Base-by-base conservation (phyloP, 257 asterid species). In the Orobanche coerulescens region DNA sequence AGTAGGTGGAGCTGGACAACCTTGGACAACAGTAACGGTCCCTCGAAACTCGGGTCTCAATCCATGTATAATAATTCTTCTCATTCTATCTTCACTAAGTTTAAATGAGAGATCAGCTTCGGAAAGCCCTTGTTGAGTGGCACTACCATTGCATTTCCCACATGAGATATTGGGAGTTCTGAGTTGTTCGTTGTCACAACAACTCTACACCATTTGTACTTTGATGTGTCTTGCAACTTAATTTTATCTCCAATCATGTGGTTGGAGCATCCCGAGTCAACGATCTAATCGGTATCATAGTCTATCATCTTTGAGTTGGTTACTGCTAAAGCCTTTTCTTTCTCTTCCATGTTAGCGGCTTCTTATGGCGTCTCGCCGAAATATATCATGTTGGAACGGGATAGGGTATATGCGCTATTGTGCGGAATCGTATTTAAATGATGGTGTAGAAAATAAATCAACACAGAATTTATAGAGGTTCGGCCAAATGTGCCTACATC, bases 21-120 rank as follows among this genome's bases (percentile, higher is more conserved):
- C 42, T 36, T 36, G 42, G 6, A 36, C 18, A 1, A 14, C 18
- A 40, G 39, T n/a, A 42, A 59, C 22, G 15, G 42, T 39, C 3
- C 53, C n/a, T 10, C 34, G 13, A 10, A 5, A 40, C n/a, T 59
- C 18, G 0, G 40, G 54, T 34, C 10, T 59, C 53, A 59, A 24
- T 1, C 15, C 53, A 36, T 47, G 53, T 9, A 37, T 40, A 13
- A 65, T 54, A 26, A 36, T 36, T 6, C 53, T 53, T 5, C 54
- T 67, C 30, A 58, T 58, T 43, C 26, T 44, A 9, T 67, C 49
- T 25, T 58, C 56, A 0, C 42, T 22, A 12, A 68, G 37, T 2
- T 24, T 40, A 36, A 31, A 54, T 13, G 24, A 1, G 31, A 34
- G 67, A 59, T 68, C 62, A 26, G 60, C 48, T 60, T 48, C 54